Conservation (phyloP, 2,329 filamentous ascomycete genomes). For the Zalaria sp. region DNA sequence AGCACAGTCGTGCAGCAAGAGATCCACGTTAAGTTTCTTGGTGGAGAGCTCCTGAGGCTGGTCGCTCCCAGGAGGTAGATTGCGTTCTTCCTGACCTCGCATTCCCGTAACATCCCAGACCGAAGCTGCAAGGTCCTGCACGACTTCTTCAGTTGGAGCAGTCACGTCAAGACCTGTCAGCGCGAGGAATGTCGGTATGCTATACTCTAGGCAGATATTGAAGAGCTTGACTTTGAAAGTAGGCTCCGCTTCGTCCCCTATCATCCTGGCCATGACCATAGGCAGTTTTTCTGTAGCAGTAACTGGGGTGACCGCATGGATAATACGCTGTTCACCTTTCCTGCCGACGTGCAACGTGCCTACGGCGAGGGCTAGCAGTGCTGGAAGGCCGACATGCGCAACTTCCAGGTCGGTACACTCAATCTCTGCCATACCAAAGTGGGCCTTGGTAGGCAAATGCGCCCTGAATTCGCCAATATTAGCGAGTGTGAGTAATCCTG, state of each 20-base stretch:
- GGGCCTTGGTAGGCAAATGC: conserved; percentile 49
- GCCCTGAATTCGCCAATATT: conserved; percentile 50
- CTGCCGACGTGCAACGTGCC: conserved; percentile 47
- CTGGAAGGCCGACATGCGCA: conserved; percentile 73
- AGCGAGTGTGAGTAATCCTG: conserved; percentile 66
- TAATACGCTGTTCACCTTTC: conserved; percentile 55
- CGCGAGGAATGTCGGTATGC: conserved; percentile 69
- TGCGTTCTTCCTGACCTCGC: conserved; percentile 2
- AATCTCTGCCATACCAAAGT: conserved; percentile 49
- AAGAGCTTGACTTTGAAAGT: conserved; percentile 77
- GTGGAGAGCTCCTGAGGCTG: background rate
- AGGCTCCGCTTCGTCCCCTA: conserved; percentile 89
- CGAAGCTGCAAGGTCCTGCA: conserved; percentile 62
- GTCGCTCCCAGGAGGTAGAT: background rate
- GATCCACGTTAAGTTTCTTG: conserved; percentile 45
- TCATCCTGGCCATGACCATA: conserved; percentile 75
- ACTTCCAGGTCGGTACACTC: conserved; percentile 51
- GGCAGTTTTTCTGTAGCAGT: conserved; percentile 33
- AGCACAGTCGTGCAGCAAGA: conserved; percentile 70
- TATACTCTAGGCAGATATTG: conserved; percentile 78
- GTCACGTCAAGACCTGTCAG: conserved; percentile 57
- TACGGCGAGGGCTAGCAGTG: conserved; percentile 66
- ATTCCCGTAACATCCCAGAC: conserved; percentile 33
- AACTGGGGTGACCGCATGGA: conserved; percentile 45
- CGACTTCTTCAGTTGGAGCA: conserved; percentile 47